Evolutionary conservation across 2,329 filamentous ascomycete species (phyloP).

Genomic region (Colletotrichum costaricense): DNA sequence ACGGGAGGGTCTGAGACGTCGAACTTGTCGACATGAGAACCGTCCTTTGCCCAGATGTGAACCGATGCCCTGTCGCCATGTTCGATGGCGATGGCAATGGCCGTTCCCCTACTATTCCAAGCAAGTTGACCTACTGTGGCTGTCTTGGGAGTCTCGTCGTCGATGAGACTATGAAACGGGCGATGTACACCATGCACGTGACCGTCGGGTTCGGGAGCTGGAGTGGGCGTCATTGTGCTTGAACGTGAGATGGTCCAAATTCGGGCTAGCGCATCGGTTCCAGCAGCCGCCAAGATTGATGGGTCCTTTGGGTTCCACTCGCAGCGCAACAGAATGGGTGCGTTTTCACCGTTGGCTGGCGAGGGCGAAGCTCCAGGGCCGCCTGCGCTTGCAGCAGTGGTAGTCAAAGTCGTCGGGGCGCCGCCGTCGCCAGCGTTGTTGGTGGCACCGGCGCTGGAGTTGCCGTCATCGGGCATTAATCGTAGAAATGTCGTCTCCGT

Average conservation of each 20-base stretch:
- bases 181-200: constrained; percentile 57
- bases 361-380: constrained; percentile 40
- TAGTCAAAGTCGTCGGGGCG: constrained; percentile 48
- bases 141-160: constrained; percentile 62
- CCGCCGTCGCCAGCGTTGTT: constrained; percentile 42
- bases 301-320: constrained; percentile 76
- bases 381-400: constrained; percentile 40
- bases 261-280: constrained; percentile 77
- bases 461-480: constrained; percentile 56
- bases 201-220: constrained; percentile 41
- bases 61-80: constrained; percentile 63
- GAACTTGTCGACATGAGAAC: constrained; percentile 62
- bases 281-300: constrained; percentile 74
- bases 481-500: constrained; percentile 71
- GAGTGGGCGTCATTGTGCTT: constrained; percentile 46
- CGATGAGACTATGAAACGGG: constrained; percentile 60
- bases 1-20: constrained; percentile 70
- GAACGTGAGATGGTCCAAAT: constrained; percentile 73
- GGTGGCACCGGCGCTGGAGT: background rate
- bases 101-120: constrained; percentile 68
- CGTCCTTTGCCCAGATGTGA: constrained; percentile 67
- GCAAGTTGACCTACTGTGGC: constrained; percentile 69
- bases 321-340: constrained; percentile 74
- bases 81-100: constrained; percentile 70
- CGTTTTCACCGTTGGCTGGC: constrained; percentile 57